These are phyloP conservation scores for Heritiera fomes DNA, from an alignment of 345 rosid genomes.

Conservation along the genomic window DNA sequence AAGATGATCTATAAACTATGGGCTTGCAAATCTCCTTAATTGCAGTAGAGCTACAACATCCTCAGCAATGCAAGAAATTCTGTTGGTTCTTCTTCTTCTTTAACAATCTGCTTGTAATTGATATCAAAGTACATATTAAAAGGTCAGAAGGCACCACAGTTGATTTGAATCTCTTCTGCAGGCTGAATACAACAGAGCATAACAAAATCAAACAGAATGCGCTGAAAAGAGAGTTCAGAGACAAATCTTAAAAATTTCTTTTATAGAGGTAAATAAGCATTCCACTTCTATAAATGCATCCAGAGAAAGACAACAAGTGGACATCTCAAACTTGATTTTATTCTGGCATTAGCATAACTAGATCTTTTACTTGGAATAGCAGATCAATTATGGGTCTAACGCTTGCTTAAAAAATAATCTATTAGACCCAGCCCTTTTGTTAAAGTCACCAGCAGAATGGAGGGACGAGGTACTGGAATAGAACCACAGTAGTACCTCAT, in stretches of 20 bases:
- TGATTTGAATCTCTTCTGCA: background rate
- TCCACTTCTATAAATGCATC: conserved; percentile 1
- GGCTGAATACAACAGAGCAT: conserved; percentile 4
- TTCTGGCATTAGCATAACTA: background rate
- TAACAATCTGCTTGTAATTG: conserved; percentile 54
- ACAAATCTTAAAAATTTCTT: background rate
- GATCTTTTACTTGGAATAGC: background rate
- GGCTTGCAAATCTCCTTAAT: conserved; percentile 25
- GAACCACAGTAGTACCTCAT: background rate
- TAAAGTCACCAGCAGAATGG: background rate
- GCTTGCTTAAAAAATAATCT: background rate
- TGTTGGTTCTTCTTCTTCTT: conserved; percentile 74
- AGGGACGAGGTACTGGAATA: background rate
- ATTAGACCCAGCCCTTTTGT: background rate
- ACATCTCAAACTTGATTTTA: background rate
- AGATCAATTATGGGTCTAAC: background rate
- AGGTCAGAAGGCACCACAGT: background rate
- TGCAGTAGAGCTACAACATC: conserved; percentile 39
- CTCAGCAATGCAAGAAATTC: conserved; percentile 66
- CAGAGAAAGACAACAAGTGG: background rate
- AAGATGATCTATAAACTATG: conserved; percentile 25
- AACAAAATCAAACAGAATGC: background rate
- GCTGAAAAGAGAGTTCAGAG: background rate
- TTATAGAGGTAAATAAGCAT: background rate
- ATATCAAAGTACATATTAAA: conserved; percentile 16